Evolutionary conservation across 2,329 filamentous ascomycete genomes (phyloP).

Genomic region (Nemania diffusa): DNA sequence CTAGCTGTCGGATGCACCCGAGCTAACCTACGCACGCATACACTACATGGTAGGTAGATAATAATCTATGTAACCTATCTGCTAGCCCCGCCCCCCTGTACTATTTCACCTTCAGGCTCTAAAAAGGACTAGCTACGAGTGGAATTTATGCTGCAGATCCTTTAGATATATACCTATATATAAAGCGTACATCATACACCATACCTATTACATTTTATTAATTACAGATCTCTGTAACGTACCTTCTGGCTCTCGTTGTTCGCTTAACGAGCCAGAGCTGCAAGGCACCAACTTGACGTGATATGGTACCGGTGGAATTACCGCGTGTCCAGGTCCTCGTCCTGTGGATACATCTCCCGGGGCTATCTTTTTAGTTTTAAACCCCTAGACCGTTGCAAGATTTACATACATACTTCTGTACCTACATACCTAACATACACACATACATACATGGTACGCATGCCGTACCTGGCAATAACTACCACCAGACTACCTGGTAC

Average conservation of each 20-base stretch:
- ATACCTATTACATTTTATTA: neutral
- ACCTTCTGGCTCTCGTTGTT: slow-evolving; percentile 1
- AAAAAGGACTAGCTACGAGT: neutral
- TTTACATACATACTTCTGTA: neutral
- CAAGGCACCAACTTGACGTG: slow-evolving; percentile 20
- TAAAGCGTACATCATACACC: neutral
- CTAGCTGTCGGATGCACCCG: neutral
- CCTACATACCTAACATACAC: too few species aligned
- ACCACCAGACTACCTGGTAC: neutral
- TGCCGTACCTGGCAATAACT: neutral
- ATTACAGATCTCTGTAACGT: slow-evolving; percentile 7
- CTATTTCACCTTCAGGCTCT: neutral
- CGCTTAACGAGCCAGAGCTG: slow-evolving; percentile 11
- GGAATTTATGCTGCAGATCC: slow-evolving; percentile 1
- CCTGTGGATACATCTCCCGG: slow-evolving; percentile 2
- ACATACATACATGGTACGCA: too few species aligned
- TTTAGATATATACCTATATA: neutral
- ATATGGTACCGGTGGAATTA: slow-evolving; percentile 1
- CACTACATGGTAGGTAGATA: too few species aligned
- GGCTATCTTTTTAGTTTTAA: neutral
- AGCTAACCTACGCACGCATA: too few species aligned
- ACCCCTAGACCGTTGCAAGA: slow-evolving; percentile 1
- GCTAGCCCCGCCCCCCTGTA: neutral
- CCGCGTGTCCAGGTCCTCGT: neutral
- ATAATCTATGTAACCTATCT: neutral